phyloP scores from a whole-genome alignment of 176 grass and related monocot species.

The Avena atlantica region DNA sequence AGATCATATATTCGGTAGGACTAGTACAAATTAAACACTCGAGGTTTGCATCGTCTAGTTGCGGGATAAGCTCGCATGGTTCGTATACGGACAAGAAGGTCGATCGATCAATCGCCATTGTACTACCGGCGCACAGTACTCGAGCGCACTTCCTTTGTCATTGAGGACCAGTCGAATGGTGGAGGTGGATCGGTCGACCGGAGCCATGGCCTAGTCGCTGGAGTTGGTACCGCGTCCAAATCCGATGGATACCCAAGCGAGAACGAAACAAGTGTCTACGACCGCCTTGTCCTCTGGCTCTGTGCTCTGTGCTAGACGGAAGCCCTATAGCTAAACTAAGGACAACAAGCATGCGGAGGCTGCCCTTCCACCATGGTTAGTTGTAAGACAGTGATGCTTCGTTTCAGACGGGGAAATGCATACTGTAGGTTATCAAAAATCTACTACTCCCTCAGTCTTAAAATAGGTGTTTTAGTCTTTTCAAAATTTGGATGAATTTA shows the following conservation, averaged over 20 bases:
- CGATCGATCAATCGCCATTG: too few species aligned
- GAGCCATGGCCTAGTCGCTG: neutral
- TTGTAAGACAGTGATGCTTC: neutral
- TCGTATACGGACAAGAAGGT: too few species aligned
- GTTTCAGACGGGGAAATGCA: neutral
- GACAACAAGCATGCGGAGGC: neutral
- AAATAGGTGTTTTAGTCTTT: too few species aligned
- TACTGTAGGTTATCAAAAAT: too few species aligned
- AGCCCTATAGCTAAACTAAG: neutral
- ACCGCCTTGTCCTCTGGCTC: neutral
- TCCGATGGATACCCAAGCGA: constrained; percentile 7
- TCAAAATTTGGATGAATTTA: too few species aligned
- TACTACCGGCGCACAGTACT: neutral
- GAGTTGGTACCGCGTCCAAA: constrained; percentile 17
- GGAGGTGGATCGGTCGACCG: neutral
- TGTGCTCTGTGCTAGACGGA: neutral
- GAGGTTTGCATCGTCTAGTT: too few species aligned
- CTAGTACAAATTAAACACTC: too few species aligned
- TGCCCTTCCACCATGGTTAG: neutral
- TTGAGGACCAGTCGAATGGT: neutral
- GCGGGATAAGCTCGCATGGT: too few species aligned
- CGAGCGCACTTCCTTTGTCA: neutral
- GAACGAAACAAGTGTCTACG: constrained; percentile 4
- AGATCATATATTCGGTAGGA: too few species aligned
- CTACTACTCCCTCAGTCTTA: too few species aligned